phyloP scores from a whole-genome alignment of 306 rosid genomes.

The Nissolia schottii region DNA sequence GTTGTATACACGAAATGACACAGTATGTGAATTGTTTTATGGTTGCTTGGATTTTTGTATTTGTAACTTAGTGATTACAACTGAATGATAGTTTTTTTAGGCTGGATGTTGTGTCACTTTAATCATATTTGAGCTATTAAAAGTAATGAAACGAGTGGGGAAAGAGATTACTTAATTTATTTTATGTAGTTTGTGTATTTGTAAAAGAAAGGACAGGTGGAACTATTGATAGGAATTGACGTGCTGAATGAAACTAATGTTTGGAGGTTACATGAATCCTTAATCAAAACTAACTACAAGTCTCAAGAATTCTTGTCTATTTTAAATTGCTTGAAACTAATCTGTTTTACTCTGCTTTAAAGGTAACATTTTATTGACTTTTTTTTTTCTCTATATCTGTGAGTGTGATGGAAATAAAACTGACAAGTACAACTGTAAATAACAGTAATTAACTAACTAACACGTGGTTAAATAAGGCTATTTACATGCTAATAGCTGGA shows the following conservation, averaged over 20 bases:
- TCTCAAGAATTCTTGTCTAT: too few relatives aligned
- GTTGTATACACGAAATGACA: too few relatives aligned
- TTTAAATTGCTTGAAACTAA: too few relatives aligned
- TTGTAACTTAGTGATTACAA: too few relatives aligned
- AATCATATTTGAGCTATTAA: background rate
- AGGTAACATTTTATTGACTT: background rate
- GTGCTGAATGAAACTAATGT: background rate
- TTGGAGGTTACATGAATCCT: background rate
- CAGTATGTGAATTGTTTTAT: too few relatives aligned
- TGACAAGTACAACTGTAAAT: too few relatives aligned
- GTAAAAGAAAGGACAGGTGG: background rate
- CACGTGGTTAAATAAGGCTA: too few relatives aligned
- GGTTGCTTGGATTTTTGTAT: too few relatives aligned
- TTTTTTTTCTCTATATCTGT: background rate
- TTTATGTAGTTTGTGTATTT: background rate
- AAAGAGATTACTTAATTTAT: background rate
- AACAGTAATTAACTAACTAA: too few relatives aligned
- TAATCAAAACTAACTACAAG: background rate
- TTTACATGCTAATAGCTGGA: too few relatives aligned
- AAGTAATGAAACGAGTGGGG: background rate
- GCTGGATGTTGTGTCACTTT: too few relatives aligned
- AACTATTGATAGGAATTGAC: background rate
- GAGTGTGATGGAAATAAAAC: background rate
- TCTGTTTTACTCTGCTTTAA: conserved; percentile 3
- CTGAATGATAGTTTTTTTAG: too few relatives aligned